Conservation (phyloP, 352 stramenopile genomes). For the Globisporangium camurandrum region DNA sequence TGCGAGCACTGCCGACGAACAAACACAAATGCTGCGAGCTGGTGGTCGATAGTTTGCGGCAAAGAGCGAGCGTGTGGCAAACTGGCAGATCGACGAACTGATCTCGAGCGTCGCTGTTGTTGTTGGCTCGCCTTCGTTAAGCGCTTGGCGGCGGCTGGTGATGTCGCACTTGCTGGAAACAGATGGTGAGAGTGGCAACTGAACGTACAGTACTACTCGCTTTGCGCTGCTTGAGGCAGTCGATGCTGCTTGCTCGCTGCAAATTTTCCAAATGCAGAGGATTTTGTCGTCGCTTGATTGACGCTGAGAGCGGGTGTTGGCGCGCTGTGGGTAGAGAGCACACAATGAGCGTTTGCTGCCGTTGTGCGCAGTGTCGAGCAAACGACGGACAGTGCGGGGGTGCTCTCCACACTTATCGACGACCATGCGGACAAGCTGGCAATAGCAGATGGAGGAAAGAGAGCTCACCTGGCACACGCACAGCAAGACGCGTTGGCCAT, state of each 20-base stretch:
- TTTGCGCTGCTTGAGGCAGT: background rate
- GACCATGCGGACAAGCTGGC: background rate
- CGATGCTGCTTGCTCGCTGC: background rate
- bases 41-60: background rate
- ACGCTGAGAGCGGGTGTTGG: background rate
- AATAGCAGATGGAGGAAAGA: background rate
- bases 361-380: background rate
- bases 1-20: background rate
- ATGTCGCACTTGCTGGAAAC: background rate
- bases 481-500: too few relatives aligned
- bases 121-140: too few relatives aligned
- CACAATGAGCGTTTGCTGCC: background rate
- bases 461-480: background rate
- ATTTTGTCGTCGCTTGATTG: background rate
- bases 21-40: background rate
- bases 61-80: constrained; percentile 1
- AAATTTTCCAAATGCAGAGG: background rate
- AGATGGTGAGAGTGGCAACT: background rate
- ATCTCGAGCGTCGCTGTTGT: background rate
- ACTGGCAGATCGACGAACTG: background rate
- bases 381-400: too few relatives aligned
- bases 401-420: background rate
- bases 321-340: background rate
- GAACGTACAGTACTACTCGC: background rate
- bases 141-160: background rate